These are phyloP conservation scores for Suillus luteus DNA, from an alignment of 768 basidiomycete genomes.

Conservation along the genomic window DNA sequence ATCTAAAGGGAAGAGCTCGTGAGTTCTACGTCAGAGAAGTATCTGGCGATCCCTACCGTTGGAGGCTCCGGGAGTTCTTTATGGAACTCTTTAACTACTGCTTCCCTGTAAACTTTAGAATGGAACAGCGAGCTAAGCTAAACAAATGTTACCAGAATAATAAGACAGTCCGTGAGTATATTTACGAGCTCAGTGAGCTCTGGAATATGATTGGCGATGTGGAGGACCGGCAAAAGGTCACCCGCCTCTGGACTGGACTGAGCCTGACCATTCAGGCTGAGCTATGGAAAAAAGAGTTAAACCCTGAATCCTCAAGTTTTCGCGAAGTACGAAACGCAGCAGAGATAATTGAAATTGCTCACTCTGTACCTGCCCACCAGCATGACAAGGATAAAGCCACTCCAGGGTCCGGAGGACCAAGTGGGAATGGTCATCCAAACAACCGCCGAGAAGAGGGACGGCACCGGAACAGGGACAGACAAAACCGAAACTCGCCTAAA, in stretches of 20 bases:
- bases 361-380: slow-evolving; percentile 5
- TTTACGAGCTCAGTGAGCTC: slow-evolving; percentile 36
- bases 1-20: slow-evolving; percentile 34
- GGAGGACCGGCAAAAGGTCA: slow-evolving; percentile 30
- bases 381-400: no score
- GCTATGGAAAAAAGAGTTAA: slow-evolving; percentile 32
- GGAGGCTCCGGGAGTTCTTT: slow-evolving; percentile 35
- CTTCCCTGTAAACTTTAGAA: slow-evolving; percentile 31
- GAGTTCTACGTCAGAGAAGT: slow-evolving; percentile 37
- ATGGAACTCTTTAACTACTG: slow-evolving; percentile 39
- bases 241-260: slow-evolving; percentile 39
- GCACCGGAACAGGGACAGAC: no score
- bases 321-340: slow-evolving; percentile 31
- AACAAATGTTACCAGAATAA: slow-evolving; percentile 24
- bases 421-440: no score
- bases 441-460: no score
- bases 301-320: slow-evolving; percentile 28
- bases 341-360: slow-evolving; percentile 34
- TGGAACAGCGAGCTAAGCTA: slow-evolving; percentile 30
- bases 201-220: slow-evolving; percentile 35
- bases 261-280: slow-evolving; percentile 26
- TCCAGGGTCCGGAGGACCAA: no score
- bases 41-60: slow-evolving; percentile 24
- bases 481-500: no score
- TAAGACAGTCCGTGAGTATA: slow-evolving; percentile 33